Evolutionary conservation across 2,329 filamentous ascomycete genomes (phyloP).

Genomic region (Neonectria sp.): DNA sequence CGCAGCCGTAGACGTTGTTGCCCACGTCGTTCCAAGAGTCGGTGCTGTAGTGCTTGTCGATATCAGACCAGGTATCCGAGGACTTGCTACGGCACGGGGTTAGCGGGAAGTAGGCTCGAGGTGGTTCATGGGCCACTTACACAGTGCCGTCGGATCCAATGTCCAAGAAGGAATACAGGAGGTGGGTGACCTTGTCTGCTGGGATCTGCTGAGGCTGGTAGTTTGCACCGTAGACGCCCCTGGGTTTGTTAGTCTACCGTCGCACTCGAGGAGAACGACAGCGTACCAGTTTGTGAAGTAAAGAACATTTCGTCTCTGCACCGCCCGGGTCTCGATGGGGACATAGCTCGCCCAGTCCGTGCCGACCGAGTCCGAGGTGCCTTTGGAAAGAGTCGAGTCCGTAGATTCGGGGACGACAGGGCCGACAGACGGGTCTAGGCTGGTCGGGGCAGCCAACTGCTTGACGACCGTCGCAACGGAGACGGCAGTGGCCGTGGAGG

Average conservation of each 20-base stretch:
- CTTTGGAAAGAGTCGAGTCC: not conserved
- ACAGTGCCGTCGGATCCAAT: conserved; percentile 63
- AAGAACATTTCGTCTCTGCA: conserved; percentile 56
- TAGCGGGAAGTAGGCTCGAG: not conserved
- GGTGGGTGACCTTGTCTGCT: conserved; percentile 78
- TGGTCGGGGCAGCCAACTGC: not conserved
- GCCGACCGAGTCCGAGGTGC: not conserved
- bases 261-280: not conserved
- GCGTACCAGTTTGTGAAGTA: conserved; percentile 71
- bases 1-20: conserved; percentile 81
- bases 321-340: conserved; percentile 31
- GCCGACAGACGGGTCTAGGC: not conserved
- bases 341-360: not conserved
- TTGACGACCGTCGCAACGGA: not conserved
- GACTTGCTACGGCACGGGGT: conserved; percentile 42
- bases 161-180: conserved; percentile 74
- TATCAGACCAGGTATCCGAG: conserved; percentile 60
- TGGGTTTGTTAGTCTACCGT: conserved; percentile 59
- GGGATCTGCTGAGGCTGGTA: conserved; percentile 81
- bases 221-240: conserved; percentile 78
- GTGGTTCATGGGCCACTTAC: conserved; percentile 48
- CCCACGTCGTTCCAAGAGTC: conserved; percentile 73
- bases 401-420: not conserved
- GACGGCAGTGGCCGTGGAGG: conserved; percentile 21
- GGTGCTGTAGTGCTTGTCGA: conserved; percentile 76